A percentile compares a stretch with the other conserved stretches of the same genome.
phyloP scores from a whole-genome alignment of 2,329 filamentous ascomycete genomes.

The Botrytis tulipae region DNA sequence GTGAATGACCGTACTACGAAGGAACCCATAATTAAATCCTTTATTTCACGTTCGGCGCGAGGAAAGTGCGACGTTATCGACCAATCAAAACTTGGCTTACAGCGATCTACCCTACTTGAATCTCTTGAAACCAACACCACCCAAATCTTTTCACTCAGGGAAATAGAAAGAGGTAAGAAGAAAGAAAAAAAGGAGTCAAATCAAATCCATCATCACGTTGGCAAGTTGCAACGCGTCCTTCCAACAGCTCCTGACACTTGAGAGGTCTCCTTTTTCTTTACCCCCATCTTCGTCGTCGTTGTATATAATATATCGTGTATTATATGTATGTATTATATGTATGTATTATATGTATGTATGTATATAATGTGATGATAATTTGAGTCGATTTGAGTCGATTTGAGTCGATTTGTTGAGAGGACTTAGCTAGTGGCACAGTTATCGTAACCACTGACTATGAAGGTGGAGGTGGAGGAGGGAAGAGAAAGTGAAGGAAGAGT shows the following conservation, averaged over 20 bases:
- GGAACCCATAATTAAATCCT: conserved; percentile 17
- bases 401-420: neutral
- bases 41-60: conserved; percentile 8
- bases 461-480: neutral
- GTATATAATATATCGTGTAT: too few relatives aligned
- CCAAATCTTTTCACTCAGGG: too few relatives aligned
- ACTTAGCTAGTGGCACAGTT: neutral
- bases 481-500: neutral
- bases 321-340: too few relatives aligned
- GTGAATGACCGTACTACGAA: neutral
- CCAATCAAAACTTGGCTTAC: conserved; percentile 13
- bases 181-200: neutral
- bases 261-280: neutral
- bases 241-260: neutral
- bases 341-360: too few relatives aligned
- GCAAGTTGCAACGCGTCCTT: neutral
- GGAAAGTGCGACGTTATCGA: neutral
- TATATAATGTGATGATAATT: too few relatives aligned
- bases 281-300: neutral
- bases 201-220: too few relatives aligned
- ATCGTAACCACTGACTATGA: neutral
- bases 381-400: too few relatives aligned
- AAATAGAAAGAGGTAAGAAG: too few relatives aligned
- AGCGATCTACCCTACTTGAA: conserved; percentile 13
- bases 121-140: conserved; percentile 12